phyloP scores from a whole-genome alignment of 2,329 filamentous ascomycete genomes.

The Alternaria brassicae region DNA sequence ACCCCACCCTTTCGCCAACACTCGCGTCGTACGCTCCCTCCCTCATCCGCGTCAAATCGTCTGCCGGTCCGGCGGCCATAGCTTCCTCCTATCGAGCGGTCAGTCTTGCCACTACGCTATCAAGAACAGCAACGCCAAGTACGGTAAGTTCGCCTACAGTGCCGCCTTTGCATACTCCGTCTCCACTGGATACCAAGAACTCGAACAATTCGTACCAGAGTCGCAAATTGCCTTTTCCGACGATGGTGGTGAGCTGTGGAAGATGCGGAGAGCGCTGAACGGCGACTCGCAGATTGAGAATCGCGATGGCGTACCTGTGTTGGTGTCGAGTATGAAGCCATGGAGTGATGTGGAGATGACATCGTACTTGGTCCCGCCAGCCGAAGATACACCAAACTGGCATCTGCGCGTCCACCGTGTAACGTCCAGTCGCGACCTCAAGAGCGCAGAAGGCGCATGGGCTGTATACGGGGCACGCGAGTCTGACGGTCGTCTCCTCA shows the following conservation, averaged over 20 bases:
- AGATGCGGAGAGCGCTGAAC: conserved; percentile 72
- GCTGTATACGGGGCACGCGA: conserved; percentile 69
- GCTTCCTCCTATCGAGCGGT: conserved; percentile 73
- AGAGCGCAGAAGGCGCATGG: conserved; percentile 78
- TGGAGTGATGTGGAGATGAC: conserved; percentile 71
- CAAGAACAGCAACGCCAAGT: conserved; percentile 82
- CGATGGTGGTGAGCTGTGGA: conserved; percentile 80
- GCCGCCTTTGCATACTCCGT: conserved; percentile 79
- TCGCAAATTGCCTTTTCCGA: conserved; percentile 79
- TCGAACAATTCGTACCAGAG: conserved; percentile 78
- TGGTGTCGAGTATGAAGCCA: conserved; percentile 74
- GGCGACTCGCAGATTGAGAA: conserved; percentile 67
- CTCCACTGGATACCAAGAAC: conserved; percentile 74
- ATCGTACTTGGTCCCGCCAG: conserved; percentile 70
- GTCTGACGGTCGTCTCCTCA: conserved; percentile 65
- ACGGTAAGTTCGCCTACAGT: conserved; percentile 80
- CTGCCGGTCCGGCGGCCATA: conserved; percentile 74
- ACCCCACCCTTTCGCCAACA: conserved; percentile 60
- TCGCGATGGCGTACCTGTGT: conserved; percentile 62
- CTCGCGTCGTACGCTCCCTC: conserved; percentile 68
- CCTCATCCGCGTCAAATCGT: conserved; percentile 76
- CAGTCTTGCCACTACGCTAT: conserved; percentile 85
- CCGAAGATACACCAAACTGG: conserved; percentile 65
- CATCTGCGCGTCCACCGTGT: conserved; percentile 72
- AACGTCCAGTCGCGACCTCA: conserved; percentile 65